A percentile compares a stretch with the other conserved stretches of the same genome.
These are phyloP conservation scores for Perilla frutescens DNA, from an alignment of 257 asterid genomes.

Conservation along the genomic window DNA sequence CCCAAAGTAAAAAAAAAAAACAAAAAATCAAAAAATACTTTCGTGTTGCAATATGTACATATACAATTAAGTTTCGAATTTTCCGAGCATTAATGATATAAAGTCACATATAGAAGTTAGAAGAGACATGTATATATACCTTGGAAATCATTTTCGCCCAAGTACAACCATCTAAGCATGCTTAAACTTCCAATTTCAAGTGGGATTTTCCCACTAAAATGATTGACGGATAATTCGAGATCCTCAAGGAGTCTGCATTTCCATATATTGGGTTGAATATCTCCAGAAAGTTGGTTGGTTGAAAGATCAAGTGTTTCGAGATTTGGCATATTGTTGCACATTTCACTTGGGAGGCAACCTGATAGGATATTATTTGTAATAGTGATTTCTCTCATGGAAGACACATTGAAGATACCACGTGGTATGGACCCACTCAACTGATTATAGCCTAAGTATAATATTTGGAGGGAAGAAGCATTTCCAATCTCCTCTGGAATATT, in stretches of 20 bases:
- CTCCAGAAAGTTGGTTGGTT: not conserved
- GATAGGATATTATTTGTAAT: not conserved
- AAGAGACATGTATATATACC: not conserved
- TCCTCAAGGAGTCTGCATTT: not conserved
- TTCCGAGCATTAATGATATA: no score
- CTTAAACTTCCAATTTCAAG: not conserved
- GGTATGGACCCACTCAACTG: not conserved
- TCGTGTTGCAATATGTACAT: no score
- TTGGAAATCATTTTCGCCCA: not conserved
- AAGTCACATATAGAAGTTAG: no score
- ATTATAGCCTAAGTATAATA: no score
- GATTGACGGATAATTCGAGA: not conserved
- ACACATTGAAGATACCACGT: no score
- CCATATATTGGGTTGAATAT: not conserved
- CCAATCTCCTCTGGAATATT: not conserved
- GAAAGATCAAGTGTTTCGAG: not conserved
- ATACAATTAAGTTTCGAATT: no score
- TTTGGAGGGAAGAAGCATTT: not conserved
- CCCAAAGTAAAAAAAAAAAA: no score
- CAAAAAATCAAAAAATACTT: no score
- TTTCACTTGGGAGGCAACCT: not conserved
- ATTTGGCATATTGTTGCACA: not conserved
- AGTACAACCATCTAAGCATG: not conserved
- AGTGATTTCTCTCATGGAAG: not conserved
- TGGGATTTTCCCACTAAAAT: not conserved